phyloP scores from a whole-genome alignment of 306 rosid genomes.

The Vigna unguiculata region DNA sequence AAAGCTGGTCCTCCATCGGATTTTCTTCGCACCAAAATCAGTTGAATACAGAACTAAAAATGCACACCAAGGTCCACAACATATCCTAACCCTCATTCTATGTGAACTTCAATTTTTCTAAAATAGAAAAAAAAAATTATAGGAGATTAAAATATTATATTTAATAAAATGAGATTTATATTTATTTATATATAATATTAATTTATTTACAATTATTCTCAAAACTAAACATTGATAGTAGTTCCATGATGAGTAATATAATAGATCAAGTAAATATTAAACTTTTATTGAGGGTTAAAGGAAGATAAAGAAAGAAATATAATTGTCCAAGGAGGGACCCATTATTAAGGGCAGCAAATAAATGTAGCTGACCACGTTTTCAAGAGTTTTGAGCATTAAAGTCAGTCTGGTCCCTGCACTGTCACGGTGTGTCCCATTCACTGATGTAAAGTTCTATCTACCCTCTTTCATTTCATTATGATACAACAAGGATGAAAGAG shows the following conservation, averaged over 20 bases:
- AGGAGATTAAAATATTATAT: too few relatives aligned
- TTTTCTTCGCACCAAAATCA: constrained; percentile 14
- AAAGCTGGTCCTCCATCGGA: constrained; percentile 14
- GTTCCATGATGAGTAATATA: too few relatives aligned
- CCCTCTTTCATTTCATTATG: constrained; percentile 14
- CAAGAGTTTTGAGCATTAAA: constrained; percentile 5
- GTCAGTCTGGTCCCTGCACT: constrained; percentile 10
- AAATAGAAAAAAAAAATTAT: not conserved
- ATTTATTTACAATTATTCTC: too few relatives aligned
- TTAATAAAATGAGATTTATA: too few relatives aligned
- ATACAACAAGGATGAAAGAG: not conserved
- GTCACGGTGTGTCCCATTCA: constrained; percentile 19
- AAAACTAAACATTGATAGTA: too few relatives aligned
- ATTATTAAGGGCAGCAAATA: not conserved
- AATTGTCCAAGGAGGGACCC: not conserved
- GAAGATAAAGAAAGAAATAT: not conserved
- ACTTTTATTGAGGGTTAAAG: too few relatives aligned
- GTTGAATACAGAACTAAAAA: not conserved
- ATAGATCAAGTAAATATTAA: too few relatives aligned
- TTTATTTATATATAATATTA: too few relatives aligned
- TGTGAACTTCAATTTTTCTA: too few relatives aligned
- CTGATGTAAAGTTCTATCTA: constrained; percentile 34
- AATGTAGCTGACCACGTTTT: constrained; percentile 1
- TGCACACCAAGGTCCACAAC: not conserved
- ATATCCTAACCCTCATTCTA: too few relatives aligned